A percentile compares a stretch with the other conserved stretches of the same genome.
These are phyloP conservation scores for Zoysia matrella DNA, from an alignment of 202 grass and related monocot genomes.

Conservation along the genomic window DNA sequence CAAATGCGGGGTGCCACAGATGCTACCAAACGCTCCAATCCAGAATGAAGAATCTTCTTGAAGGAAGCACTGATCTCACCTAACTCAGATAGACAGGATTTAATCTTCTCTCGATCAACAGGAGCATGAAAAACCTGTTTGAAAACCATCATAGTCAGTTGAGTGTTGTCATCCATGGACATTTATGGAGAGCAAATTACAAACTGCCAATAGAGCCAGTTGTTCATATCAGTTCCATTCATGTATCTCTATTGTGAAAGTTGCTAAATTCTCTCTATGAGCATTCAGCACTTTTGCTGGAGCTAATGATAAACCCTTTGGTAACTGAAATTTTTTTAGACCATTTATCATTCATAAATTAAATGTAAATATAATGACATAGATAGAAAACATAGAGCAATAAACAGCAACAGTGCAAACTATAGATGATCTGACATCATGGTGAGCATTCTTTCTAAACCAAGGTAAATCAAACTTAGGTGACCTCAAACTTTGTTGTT, in stretches of 20 bases:
- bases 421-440: too few species aligned
- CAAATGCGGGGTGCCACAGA: constrained; percentile 71
- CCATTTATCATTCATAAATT: too few species aligned
- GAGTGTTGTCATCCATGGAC: neutral
- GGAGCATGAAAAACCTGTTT: constrained; percentile 70
- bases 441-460: too few species aligned
- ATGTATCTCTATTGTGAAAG: constrained; percentile 9
- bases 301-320: too few species aligned
- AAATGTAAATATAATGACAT: too few species aligned
- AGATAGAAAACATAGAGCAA: too few species aligned
- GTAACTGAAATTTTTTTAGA: too few species aligned
- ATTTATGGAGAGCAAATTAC: constrained; percentile 16
- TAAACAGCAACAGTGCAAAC: too few species aligned
- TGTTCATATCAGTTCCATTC: neutral
- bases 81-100: constrained; percentile 83
- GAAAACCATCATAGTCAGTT: constrained; percentile 22
- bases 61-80: constrained; percentile 77
- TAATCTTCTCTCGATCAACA: constrained; percentile 88
- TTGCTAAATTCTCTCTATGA: neutral
- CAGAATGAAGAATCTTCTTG: constrained; percentile 78
- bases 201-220: neutral
- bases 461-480: too few species aligned
- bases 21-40: constrained; percentile 80
- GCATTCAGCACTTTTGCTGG: neutral
- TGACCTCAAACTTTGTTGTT: too few species aligned